A percentile compares a stretch with the other conserved stretches of the same genome.
Evolutionary conservation across 768 basidiomycete genomes (phyloP).

Genomic region (Gelatoporia subvermispora): DNA sequence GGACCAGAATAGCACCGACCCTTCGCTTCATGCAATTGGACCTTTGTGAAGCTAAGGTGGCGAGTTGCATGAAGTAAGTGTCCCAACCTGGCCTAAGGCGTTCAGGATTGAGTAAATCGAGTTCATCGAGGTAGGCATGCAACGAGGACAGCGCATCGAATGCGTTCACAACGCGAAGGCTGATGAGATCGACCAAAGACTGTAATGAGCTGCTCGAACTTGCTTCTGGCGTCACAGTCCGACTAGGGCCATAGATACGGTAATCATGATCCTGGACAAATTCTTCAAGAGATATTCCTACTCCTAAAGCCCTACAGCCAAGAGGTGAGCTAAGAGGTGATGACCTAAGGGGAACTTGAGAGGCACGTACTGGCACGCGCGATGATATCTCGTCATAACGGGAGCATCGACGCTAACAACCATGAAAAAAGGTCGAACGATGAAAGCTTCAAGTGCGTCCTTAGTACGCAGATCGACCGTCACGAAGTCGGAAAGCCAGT

Average conservation of each 20-base stretch:
- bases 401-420: constrained; percentile 84
- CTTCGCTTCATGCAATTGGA: constrained; percentile 98
- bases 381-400: constrained; percentile 58
- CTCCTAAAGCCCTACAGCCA: not conserved
- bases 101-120: constrained; percentile 68
- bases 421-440: constrained; percentile 87
- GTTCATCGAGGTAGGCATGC: constrained; percentile 54
- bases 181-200: constrained; percentile 39
- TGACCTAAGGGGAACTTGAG: too few relatives aligned
- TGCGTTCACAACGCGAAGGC: constrained; percentile 61
- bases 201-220: not conserved
- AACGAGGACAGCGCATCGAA: constrained; percentile 52
- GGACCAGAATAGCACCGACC: constrained; percentile 90
- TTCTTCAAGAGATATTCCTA: constrained; percentile 48
- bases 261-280: constrained; percentile 75
- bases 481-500: constrained; percentile 80
- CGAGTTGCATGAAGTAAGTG: constrained; percentile 95
- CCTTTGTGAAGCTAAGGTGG: constrained; percentile 80
- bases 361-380: constrained; percentile 21
- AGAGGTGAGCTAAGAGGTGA: not conserved
- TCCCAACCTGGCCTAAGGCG: constrained; percentile 91
- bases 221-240: not conserved
- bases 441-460: constrained; percentile 59
- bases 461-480: constrained; percentile 64
- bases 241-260: constrained; percentile 49